Evolutionary conservation across 2,329 filamentous ascomycete genomes (phyloP).

Genomic region (Diaporthe vaccinii): DNA sequence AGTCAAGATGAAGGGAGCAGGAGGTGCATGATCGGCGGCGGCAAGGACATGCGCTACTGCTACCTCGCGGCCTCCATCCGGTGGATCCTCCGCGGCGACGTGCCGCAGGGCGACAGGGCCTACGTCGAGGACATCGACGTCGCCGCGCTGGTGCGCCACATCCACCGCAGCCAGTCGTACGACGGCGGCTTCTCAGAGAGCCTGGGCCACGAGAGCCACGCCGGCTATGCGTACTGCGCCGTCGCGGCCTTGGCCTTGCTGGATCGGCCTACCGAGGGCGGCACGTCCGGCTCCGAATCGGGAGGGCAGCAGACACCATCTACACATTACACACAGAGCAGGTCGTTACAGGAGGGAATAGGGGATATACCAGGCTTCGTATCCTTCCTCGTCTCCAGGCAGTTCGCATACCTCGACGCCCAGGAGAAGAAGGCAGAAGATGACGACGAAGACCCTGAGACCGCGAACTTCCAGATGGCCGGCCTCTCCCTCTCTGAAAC

Average conservation of each 20-base stretch:
- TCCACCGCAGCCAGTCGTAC: constrained; percentile 76
- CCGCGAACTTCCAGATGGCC: constrained; percentile 52
- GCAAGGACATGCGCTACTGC: constrained; percentile 87
- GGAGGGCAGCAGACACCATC: neutral
- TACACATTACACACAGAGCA: constrained; percentile 43
- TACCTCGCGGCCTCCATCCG: constrained; percentile 86
- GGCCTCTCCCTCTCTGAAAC: constrained; percentile 50
- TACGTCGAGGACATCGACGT: constrained; percentile 82
- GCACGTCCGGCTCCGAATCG: neutral
- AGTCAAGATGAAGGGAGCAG: constrained; percentile 10
- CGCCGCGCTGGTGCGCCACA: constrained; percentile 76
- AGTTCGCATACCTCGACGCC: constrained; percentile 69
- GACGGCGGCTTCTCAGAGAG: constrained; percentile 88
- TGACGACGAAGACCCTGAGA: constrained; percentile 47
- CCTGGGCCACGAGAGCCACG: constrained; percentile 85
- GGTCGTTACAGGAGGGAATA: constrained; percentile 56
- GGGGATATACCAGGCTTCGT: constrained; percentile 53
- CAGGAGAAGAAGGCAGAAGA: constrained; percentile 57
- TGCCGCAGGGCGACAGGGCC: constrained; percentile 62
- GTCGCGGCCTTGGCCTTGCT: constrained; percentile 83
- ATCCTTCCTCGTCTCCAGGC: constrained; percentile 69
- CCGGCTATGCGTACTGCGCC: constrained; percentile 92
- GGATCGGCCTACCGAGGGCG: constrained; percentile 66
- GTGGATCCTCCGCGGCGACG: constrained; percentile 81
- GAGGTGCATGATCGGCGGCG: constrained; percentile 72